Conservation (phyloP, 2,329 filamentous ascomycete species). For the Periconia sp. region DNA sequence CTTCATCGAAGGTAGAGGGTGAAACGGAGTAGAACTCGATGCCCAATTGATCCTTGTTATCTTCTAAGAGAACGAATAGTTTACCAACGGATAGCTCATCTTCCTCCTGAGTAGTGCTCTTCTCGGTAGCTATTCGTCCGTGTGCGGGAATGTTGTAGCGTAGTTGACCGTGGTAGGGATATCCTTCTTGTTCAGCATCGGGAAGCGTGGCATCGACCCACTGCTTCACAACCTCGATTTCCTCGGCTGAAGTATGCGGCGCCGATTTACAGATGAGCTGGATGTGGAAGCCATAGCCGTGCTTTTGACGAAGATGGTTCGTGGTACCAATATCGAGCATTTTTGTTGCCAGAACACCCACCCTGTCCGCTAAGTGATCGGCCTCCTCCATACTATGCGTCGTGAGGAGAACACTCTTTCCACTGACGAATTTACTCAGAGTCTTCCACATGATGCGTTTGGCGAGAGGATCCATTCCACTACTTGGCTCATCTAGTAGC, state of each 20-base stretch:
- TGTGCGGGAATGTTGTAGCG: slow-evolving; percentile 19
- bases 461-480: slow-evolving; percentile 83
- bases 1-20: slow-evolving; percentile 84
- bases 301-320: slow-evolving; percentile 69
- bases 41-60: slow-evolving; percentile 68
- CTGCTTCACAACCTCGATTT: slow-evolving; percentile 67
- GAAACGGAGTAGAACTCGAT: slow-evolving; percentile 84
- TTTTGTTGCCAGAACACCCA: slow-evolving; percentile 78
- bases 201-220: slow-evolving; percentile 70
- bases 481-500: slow-evolving; percentile 84
- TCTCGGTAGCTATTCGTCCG: slow-evolving; percentile 12
- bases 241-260: slow-evolving; percentile 70
- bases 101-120: slow-evolving; percentile 12
- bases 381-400: slow-evolving; percentile 95
- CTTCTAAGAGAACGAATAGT: slow-evolving; percentile 74
- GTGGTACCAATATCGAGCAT: slow-evolving; percentile 70
- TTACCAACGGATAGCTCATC: slow-evolving; percentile 45
- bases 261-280: slow-evolving; percentile 77
- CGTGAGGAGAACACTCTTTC: slow-evolving; percentile 79
- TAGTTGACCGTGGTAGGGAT: slow-evolving; percentile 25
- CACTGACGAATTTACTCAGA: slow-evolving; percentile 69
- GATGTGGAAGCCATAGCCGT: slow-evolving; percentile 77
- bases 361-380: slow-evolving; percentile 78
- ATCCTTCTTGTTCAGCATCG: slow-evolving; percentile 60
- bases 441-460: slow-evolving; percentile 92